phyloP scores from a whole-genome alignment of 495 filamentous ascomycete species.

The Stereocaulon alpinum region DNA sequence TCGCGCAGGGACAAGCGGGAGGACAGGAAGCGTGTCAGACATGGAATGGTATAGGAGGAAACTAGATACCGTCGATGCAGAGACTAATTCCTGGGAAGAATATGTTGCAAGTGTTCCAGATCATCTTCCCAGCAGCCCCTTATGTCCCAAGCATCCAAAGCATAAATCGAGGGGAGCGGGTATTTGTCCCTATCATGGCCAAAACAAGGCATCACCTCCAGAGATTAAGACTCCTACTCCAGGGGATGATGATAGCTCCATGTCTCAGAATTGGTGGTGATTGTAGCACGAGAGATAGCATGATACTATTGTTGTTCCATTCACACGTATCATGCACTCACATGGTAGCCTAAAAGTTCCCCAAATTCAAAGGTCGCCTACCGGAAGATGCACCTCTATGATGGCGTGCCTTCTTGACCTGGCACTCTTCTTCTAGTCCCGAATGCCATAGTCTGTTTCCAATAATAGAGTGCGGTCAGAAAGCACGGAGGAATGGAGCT shows the following conservation, averaged over 20 bases:
- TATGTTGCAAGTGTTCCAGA: conserved; percentile 52
- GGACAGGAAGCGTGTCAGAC: not conserved
- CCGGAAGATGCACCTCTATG: too few relatives aligned
- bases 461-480: too few relatives aligned
- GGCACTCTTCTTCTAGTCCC: too few relatives aligned
- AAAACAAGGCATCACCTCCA: conserved; percentile 8
- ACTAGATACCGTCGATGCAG: conserved; percentile 12
- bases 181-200: conserved; percentile 36
- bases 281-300: too few relatives aligned
- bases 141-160: conserved; percentile 50
- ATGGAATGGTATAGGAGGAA: conserved; percentile 20
- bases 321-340: too few relatives aligned
- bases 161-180: conserved; percentile 43
- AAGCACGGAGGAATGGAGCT: too few relatives aligned
- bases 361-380: too few relatives aligned
- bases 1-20: not conserved
- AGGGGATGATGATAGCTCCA: not conserved
- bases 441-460: too few relatives aligned
- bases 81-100: conserved; percentile 7
- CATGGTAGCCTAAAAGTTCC: too few relatives aligned
- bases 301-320: too few relatives aligned
- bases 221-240: not conserved
- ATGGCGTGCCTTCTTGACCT: too few relatives aligned
- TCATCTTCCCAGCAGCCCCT: conserved; percentile 51
- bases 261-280: not conserved